Evolutionary conservation across 1,284 basidiomycete species (phyloP).

Genomic region (Austroboletus niveus): DNA sequence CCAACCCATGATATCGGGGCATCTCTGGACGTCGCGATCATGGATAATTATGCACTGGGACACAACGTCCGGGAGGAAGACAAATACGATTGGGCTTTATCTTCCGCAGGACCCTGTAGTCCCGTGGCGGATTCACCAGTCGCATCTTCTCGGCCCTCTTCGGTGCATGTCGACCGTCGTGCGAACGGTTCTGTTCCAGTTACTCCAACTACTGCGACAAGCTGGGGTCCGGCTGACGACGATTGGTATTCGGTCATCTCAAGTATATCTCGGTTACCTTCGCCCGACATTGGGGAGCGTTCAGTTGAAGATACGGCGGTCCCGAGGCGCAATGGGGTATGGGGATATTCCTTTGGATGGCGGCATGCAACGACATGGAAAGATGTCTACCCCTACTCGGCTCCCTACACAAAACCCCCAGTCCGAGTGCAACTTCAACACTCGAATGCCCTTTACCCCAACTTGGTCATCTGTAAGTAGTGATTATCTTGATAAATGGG

Average conservation of each 20-base stretch:
- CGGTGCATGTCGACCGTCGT: constrained; percentile 55
- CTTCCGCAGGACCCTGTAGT: constrained; percentile 58
- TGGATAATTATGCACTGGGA: constrained; percentile 26
- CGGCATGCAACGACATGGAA: constrained; percentile 20
- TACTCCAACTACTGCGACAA: constrained; percentile 40
- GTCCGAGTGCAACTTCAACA: constrained; percentile 6
- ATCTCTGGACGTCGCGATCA: constrained; percentile 1
- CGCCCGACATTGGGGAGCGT: constrained; percentile 36
- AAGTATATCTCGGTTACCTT: constrained; percentile 22
- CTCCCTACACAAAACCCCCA: not conserved
- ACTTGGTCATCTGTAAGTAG: constrained; percentile 37
- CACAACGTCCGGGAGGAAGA: not conserved
- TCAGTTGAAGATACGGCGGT: constrained; percentile 40
- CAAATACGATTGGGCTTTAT: constrained; percentile 66
- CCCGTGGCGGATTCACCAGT: constrained; percentile 36
- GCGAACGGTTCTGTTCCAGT: constrained; percentile 54
- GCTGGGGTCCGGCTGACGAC: constrained; percentile 29
- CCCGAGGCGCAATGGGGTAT: constrained; percentile 16
- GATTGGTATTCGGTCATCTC: constrained; percentile 11
- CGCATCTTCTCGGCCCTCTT: constrained; percentile 37
- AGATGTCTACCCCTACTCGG: constrained; percentile 22
- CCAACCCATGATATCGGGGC: constrained; percentile 10
- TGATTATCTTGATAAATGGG: not conserved
- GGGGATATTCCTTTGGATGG: constrained; percentile 41
- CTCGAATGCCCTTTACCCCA: constrained; percentile 30